Conservation (phyloP, 139 green algal species). For the Volvox reticuliferus region DNA sequence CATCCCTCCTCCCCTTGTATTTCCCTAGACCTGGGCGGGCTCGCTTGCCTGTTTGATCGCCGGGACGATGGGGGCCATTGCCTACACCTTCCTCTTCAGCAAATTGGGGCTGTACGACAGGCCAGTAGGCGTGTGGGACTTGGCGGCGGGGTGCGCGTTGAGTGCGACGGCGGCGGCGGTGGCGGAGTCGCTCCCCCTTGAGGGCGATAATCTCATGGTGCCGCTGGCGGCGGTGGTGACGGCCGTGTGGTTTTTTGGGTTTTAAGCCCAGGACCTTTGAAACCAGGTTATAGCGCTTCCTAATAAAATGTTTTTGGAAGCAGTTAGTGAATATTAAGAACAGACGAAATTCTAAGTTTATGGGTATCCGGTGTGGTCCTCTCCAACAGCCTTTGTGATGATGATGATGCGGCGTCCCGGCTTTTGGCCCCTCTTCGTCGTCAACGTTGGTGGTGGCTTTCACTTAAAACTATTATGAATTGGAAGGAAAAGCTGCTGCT, state of each 20-base stretch:
- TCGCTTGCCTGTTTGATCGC: slow-evolving; percentile 8
- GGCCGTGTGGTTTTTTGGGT: slow-evolving; percentile 8
- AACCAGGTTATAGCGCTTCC: neutral
- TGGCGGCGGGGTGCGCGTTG: neutral
- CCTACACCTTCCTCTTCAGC: slow-evolving; percentile 11
- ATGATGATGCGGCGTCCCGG: too few relatives aligned
- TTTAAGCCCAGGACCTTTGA: neutral
- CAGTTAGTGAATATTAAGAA: too few relatives aligned
- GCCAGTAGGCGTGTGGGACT: neutral
- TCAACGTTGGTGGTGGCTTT: too few relatives aligned
- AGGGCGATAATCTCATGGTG: slow-evolving; percentile 32
- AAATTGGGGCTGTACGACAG: neutral
- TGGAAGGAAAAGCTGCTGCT: too few relatives aligned
- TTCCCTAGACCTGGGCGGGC: slow-evolving; percentile 32
- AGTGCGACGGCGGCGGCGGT: neutral
- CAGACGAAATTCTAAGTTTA: too few relatives aligned
- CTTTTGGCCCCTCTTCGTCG: too few relatives aligned
- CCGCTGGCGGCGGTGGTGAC: slow-evolving; percentile 16
- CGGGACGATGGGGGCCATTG: neutral
- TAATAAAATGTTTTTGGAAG: neutral
- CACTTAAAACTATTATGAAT: too few relatives aligned
- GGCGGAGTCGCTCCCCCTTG: slow-evolving; percentile 45
- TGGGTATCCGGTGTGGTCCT: too few relatives aligned
- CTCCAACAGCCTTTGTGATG: too few relatives aligned
- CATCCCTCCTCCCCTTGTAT: neutral